Conservation (phyloP, 768 basidiomycete genomes). For the Trametes punicea region DNA sequence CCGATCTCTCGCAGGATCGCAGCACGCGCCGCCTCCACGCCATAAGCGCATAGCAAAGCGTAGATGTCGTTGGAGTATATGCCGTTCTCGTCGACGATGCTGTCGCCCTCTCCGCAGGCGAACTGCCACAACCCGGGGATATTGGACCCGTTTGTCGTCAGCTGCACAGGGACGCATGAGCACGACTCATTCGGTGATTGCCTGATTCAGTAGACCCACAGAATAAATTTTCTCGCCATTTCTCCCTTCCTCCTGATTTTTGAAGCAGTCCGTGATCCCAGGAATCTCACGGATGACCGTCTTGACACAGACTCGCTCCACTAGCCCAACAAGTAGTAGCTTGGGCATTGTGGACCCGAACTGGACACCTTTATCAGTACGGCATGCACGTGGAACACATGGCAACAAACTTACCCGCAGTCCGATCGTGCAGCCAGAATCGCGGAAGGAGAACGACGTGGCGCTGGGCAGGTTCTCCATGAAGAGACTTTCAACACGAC, state of each 20-base stretch:
- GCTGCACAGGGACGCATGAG: constrained; percentile 36
- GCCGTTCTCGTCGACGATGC: constrained; percentile 66
- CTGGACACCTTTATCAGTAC: constrained; percentile 37
- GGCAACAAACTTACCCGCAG: constrained; percentile 62
- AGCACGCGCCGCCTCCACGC: constrained; percentile 93
- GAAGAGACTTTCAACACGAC: constrained; percentile 49
- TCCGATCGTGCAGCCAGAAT: constrained; percentile 67
- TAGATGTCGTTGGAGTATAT: constrained; percentile 96
- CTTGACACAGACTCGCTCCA: constrained; percentile 81
- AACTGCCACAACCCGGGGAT: constrained; percentile 85
- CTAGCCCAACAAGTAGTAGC: constrained; percentile 87
- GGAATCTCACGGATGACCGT: constrained; percentile 89
- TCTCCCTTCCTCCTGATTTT: constrained; percentile 56
- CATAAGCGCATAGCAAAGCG: constrained; percentile 86
- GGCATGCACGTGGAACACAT: background rate
- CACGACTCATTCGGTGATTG: background rate
- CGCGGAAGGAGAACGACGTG: constrained; percentile 69
- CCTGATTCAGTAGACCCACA: constrained; percentile 35
- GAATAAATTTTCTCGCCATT: constrained; percentile 46
- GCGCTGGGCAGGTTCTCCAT: constrained; percentile 58
- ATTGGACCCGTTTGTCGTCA: constrained; percentile 93
- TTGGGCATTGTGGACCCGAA: constrained; percentile 89
- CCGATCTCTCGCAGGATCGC: constrained; percentile 90
- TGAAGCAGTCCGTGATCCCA: constrained; percentile 86
- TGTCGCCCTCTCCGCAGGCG: constrained; percentile 41